Conservation (phyloP, 345 rosid species). For the Microthlaspi erraticum region DNA sequence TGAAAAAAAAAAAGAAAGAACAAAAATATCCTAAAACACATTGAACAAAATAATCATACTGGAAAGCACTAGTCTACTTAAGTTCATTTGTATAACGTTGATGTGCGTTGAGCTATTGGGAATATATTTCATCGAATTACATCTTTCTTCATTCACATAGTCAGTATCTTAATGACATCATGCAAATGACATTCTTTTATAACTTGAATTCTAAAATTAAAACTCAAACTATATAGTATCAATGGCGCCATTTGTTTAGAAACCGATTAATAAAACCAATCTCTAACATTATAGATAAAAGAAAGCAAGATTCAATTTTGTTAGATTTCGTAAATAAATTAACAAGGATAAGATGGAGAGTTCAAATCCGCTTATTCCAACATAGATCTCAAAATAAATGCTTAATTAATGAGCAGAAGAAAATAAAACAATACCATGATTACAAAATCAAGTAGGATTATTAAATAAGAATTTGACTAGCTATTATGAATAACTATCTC, state of each 20-base stretch:
- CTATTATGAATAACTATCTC: slow-evolving; percentile 9
- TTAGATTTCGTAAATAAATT: slow-evolving; percentile 6
- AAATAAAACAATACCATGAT: neutral
- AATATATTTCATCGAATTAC: slow-evolving; percentile 34
- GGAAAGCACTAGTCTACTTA: too few species aligned
- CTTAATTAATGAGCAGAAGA: neutral
- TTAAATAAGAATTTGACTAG: too few species aligned
- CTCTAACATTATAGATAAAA: neutral
- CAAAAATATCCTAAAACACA: too few species aligned
- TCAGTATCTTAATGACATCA: neutral
- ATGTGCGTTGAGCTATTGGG: slow-evolving; percentile 32
- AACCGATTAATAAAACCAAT: neutral
- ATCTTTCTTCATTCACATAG: slow-evolving; percentile 2
- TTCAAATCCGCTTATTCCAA: slow-evolving; percentile 11
- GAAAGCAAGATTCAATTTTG: slow-evolving; percentile 11
- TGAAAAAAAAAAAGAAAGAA: too few species aligned
- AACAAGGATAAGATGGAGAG: slow-evolving; percentile 7
- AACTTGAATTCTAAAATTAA: too few species aligned
- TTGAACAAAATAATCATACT: too few species aligned
- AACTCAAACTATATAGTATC: neutral
- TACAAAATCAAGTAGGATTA: too few species aligned
- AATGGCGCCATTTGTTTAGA: neutral
- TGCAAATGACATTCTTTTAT: neutral
- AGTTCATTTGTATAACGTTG: slow-evolving; percentile 28
- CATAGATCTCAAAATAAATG: slow-evolving; percentile 19